phyloP scores from a whole-genome alignment of 1,284 basidiomycete species.

The Cryptococcus hybrid region DNA sequence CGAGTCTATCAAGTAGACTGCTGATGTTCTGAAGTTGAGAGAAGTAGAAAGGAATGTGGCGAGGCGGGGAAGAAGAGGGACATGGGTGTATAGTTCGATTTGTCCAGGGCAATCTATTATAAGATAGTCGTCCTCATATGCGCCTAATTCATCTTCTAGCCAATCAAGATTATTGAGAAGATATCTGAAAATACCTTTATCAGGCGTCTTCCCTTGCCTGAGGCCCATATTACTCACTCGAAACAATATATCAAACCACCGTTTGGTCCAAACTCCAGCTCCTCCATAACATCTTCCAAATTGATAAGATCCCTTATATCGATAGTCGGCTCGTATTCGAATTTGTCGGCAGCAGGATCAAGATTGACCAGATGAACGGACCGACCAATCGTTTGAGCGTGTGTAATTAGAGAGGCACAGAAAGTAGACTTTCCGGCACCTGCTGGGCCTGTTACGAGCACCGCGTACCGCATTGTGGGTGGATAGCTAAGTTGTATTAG shows the following conservation, averaged over 20 bases:
- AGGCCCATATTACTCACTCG: slow-evolving; percentile 68
- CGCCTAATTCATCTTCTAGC: slow-evolving; percentile 96
- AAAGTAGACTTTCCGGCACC: slow-evolving; percentile 99
- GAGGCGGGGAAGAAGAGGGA: slow-evolving; percentile 89
- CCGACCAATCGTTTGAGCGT: slow-evolving; percentile 79
- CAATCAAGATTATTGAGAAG: slow-evolving; percentile 96
- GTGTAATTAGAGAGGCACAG: slow-evolving; percentile 82
- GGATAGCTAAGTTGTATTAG: not conserved
- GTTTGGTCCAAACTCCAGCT: slow-evolving; percentile 94
- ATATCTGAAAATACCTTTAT: slow-evolving; percentile 62
- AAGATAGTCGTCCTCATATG: slow-evolving; percentile 95
- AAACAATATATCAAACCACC: slow-evolving; percentile 98
- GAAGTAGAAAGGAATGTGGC: slow-evolving; percentile 61
- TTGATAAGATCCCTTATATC: slow-evolving; percentile 94
- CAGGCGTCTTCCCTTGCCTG: not conserved
- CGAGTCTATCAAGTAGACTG: slow-evolving; percentile 90
- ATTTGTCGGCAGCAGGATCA: slow-evolving; percentile 92
- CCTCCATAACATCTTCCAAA: slow-evolving; percentile 94
- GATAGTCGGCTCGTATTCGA: slow-evolving; percentile 89
- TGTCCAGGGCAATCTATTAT: slow-evolving; percentile 99
- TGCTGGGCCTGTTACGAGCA: slow-evolving; percentile 71
- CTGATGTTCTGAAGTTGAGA: slow-evolving; percentile 73
- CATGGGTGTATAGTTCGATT: slow-evolving; percentile 98
- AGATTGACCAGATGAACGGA: slow-evolving; percentile 94
- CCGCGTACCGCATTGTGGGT: slow-evolving; percentile 76